Evolutionary conservation across 2,329 filamentous ascomycete species (phyloP), one percentile per base, ranked within the genome.

Genomic region (Fusarium sp.): DNA sequence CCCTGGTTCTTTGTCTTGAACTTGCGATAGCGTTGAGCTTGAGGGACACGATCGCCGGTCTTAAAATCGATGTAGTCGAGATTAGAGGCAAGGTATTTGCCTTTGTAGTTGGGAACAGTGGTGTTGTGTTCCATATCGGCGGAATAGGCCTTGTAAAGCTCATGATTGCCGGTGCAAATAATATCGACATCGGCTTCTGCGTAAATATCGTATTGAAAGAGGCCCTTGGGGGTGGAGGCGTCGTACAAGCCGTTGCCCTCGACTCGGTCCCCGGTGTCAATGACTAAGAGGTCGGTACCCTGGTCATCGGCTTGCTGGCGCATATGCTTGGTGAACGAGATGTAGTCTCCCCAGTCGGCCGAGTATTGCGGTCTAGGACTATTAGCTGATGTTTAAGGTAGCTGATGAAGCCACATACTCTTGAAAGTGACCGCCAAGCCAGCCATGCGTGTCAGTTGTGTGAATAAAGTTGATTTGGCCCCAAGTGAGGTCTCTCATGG

Each of bases 391-490:
- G 13, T 22, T 18, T 20, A 4, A 3, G 6, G 24, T 2, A 0
- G 14, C 0, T 7, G 2, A 10, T 2, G 20, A 18, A 3, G 17
- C 0, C 3, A 75, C 86, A 76, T 83, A 94, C 91, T 99, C 96
- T 83, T 95, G 91, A 7, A 98, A 82, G 84, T 99, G 96, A 2
- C 96, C 96, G 11, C 90, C 94, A 77, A 97, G 91, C 96, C 96
- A 99, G 74, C 96, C 95, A 81, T 98, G 96, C 6, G 93, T 96
- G 78, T 98, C 92, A 40, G 96, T 98, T 1, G 96, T 98, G 77
- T 97, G 95, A n/a, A 99, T 82, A 79, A 97, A 97, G 84, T 98
- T 98, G 76, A 98, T 86, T 78, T 97, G 91, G n/a, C 92, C 95
- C 93, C 95, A 98, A 74, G 90, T 87, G 55, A 99, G 85, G 72